A percentile compares a stretch with the other conserved stretches of the same genome.
Evolutionary conservation across 1,284 basidiomycete species (phyloP).

Genomic region (Sanghuangporus baumii): DNA sequence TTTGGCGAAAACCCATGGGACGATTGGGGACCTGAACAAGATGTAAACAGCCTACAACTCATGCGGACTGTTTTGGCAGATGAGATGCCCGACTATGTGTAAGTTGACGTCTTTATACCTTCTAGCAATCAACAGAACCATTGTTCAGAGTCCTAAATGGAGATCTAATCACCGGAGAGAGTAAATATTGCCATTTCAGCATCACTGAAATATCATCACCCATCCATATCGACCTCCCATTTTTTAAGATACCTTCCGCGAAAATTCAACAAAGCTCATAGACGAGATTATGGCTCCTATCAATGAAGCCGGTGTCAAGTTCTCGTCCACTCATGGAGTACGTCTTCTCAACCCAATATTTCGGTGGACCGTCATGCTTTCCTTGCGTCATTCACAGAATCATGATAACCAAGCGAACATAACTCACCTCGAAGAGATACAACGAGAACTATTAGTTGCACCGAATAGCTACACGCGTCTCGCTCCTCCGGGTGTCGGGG

Average conservation of each 20-base stretch:
- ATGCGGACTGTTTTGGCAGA: constrained; percentile 46
- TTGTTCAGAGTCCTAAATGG: constrained; percentile 51
- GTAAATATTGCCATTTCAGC: constrained; percentile 29
- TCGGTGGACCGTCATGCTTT: background rate
- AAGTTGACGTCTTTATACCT: constrained; percentile 21
- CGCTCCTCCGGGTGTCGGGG: constrained; percentile 54
- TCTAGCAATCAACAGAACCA: background rate
- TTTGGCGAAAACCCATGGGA: constrained; percentile 69
- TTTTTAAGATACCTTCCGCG: constrained; percentile 51
- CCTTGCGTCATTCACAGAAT: constrained; percentile 14
- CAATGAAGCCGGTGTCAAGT: constrained; percentile 41
- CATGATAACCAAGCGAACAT: constrained; percentile 28
- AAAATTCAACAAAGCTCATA: constrained; percentile 46
- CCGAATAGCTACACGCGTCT: constrained; percentile 58
- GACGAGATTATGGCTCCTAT: constrained; percentile 46
- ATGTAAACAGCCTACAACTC: constrained; percentile 48
- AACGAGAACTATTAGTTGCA: constrained; percentile 34
- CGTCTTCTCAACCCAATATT: background rate
- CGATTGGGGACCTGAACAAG: constrained; percentile 56
- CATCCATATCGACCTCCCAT: too few relatives aligned
- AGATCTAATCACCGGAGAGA: constrained; percentile 63
- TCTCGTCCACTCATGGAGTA: constrained; percentile 36
- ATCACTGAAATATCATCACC: background rate
- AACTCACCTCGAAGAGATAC: constrained; percentile 29
- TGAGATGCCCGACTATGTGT: constrained; percentile 64